Percentiles rank a stretch among this genome's conserved stretches.
These are phyloP conservation scores for Lipomyces anomalus DNA, from an alignment of 805 yeast genomes.

Conservation along the genomic window DNA sequence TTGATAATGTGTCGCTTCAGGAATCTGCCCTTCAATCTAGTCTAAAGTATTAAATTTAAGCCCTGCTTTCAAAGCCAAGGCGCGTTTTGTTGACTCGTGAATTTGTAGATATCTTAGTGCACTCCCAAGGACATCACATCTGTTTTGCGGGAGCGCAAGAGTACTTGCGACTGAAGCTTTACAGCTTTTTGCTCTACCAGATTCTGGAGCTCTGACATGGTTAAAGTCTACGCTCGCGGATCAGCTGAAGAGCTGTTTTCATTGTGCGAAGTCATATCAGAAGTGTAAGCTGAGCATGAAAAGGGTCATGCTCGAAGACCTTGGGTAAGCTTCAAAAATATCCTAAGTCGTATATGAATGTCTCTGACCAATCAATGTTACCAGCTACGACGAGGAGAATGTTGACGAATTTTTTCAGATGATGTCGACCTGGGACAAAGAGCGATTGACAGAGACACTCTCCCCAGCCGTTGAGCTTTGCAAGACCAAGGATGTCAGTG, in stretches of 20 bases:
- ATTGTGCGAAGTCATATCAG: constrained; percentile 25
- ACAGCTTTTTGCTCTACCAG: constrained; percentile 23
- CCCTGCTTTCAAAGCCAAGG: not conserved
- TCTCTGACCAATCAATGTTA: not conserved
- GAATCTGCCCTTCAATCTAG: constrained; percentile 22
- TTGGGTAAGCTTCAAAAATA: constrained; percentile 1
- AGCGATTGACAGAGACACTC: constrained; percentile 13
- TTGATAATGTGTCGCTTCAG: constrained; percentile 15
- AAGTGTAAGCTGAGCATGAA: constrained; percentile 11
- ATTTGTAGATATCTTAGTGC: constrained; percentile 17
- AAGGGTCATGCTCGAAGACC: constrained; percentile 10
- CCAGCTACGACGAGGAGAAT: constrained; percentile 17
- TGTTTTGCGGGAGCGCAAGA: constrained; percentile 12
- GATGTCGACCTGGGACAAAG: constrained; percentile 20
- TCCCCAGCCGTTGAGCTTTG: constrained; percentile 17
- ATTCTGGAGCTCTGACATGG: constrained; percentile 22
- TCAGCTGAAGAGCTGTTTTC: constrained; percentile 21
- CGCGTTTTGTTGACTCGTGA: not conserved
- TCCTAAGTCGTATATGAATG: not conserved
- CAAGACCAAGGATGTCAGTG: constrained; percentile 8
- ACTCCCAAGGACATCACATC: constrained; percentile 14
- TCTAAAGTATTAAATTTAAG: constrained; percentile 6
- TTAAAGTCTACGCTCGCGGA: constrained; percentile 14
- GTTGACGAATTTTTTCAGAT: constrained; percentile 17
- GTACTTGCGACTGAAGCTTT: constrained; percentile 14